Percentiles rank a stretch among this genome's conserved stretches.
Evolutionary conservation across 495 filamentous ascomycete genomes (phyloP).

Genomic region (Podospora sp.): DNA sequence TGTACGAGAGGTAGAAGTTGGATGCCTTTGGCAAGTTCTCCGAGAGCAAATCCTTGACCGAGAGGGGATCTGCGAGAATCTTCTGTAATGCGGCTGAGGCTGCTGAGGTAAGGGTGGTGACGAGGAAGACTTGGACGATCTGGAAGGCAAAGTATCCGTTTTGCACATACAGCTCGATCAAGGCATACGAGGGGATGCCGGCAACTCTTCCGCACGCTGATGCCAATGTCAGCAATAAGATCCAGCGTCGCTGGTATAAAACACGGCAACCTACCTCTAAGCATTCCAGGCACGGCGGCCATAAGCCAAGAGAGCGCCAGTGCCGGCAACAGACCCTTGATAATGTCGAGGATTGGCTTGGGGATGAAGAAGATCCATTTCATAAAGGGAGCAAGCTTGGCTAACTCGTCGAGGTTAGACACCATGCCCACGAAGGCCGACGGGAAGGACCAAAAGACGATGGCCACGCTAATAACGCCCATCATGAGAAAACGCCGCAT

Average conservation of each 20-base stretch:
- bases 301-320: slow-evolving; percentile 76
- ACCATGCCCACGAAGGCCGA: slow-evolving; percentile 76
- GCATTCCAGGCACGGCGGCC: slow-evolving; percentile 75
- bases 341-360: slow-evolving; percentile 63
- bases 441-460: slow-evolving; percentile 91
- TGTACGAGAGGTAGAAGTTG: slow-evolving; percentile 90
- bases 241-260: not conserved
- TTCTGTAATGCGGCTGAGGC: slow-evolving; percentile 63
- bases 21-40: slow-evolving; percentile 75
- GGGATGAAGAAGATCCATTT: slow-evolving; percentile 71
- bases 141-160: slow-evolving; percentile 87
- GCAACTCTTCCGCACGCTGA: slow-evolving; percentile 69
- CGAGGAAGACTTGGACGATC: slow-evolving; percentile 87
- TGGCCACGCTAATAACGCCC: slow-evolving; percentile 64
- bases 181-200: slow-evolving; percentile 70
- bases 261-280: slow-evolving; percentile 59
- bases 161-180: slow-evolving; percentile 76
- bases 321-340: slow-evolving; percentile 77
- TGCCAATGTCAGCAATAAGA: not conserved
- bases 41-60: slow-evolving; percentile 65
- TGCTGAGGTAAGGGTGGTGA: slow-evolving; percentile 74
- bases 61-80: slow-evolving; percentile 64
- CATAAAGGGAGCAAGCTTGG: slow-evolving; percentile 62
- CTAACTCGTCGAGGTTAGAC: slow-evolving; percentile 75
- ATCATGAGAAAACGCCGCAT: slow-evolving; percentile 67